A percentile compares a stretch with the other conserved stretches of the same genome.
These are phyloP conservation scores for Debaryomyces tyrocola DNA, from an alignment of 805 yeast genomes.

Conservation along the genomic window DNA sequence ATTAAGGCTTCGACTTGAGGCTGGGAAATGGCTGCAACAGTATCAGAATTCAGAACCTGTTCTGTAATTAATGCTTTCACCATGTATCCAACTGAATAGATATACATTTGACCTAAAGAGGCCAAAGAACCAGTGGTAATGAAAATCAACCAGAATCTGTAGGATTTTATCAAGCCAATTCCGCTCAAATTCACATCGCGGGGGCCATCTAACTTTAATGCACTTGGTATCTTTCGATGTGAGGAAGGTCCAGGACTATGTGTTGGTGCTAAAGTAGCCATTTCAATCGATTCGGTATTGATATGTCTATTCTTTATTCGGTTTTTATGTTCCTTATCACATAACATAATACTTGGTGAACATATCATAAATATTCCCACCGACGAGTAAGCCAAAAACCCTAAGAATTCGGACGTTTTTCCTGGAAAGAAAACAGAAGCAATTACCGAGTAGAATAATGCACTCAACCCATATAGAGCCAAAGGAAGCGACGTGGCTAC, in stretches of 20 bases:
- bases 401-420: constrained; percentile 55
- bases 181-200: constrained; percentile 12
- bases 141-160: constrained; percentile 40
- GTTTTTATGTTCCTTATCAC: constrained; percentile 33
- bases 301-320: constrained; percentile 8
- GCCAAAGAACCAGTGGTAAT: constrained; percentile 39
- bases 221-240: neutral
- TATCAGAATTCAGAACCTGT: constrained; percentile 5
- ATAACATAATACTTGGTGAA: constrained; percentile 45
- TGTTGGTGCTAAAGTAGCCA: constrained; percentile 6
- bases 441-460: constrained; percentile 60
- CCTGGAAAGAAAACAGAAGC: constrained; percentile 56
- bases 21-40: constrained; percentile 7
- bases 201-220: neutral
- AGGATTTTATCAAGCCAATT: constrained; percentile 17
- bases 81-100: constrained; percentile 47
- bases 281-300: constrained; percentile 6
- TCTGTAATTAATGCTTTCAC: constrained; percentile 36
- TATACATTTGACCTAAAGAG: constrained; percentile 47
- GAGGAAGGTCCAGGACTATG: neutral
- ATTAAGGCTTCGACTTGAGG: constrained; percentile 30
- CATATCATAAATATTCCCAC: constrained; percentile 43
- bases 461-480: constrained; percentile 74
- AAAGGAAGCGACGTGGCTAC: constrained; percentile 75
- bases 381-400: constrained; percentile 44